Evolutionary conservation across 2,329 filamentous ascomycete species (phyloP).

Genomic region (Thelonectria rubi): DNA sequence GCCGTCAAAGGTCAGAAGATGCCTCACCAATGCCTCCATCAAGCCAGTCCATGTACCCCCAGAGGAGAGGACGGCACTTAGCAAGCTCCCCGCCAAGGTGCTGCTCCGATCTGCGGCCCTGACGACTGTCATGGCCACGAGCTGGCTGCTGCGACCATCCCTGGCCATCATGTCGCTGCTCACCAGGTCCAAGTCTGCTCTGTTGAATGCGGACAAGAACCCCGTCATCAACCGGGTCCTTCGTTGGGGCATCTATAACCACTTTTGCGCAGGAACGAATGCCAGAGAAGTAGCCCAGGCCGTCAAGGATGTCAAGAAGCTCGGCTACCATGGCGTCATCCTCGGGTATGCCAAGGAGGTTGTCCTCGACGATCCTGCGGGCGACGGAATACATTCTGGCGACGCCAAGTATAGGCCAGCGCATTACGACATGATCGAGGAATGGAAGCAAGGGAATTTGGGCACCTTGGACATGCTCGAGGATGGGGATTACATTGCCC

Average conservation of each 20-base stretch:
- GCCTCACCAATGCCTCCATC: conserved; percentile 20
- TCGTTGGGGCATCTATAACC: conserved; percentile 60
- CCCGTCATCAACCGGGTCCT: conserved; percentile 52
- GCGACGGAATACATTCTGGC: conserved; percentile 5
- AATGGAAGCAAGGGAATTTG: conserved; percentile 63
- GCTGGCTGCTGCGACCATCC: conserved; percentile 38
- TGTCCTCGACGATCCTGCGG: conserved; percentile 43
- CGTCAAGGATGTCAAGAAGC: conserved; percentile 53
- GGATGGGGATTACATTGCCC: conserved; percentile 64
- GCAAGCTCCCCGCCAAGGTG: conserved; percentile 35
- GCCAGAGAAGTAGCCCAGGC: conserved; percentile 56
- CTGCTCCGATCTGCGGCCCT: conserved; percentile 40
- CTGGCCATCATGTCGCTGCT: conserved; percentile 38
- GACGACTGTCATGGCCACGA: conserved; percentile 42
- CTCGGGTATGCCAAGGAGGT: conserved; percentile 63
- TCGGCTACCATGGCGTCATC: conserved; percentile 63
- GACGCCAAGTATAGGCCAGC: conserved; percentile 23
- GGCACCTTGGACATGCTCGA: conserved; percentile 61
- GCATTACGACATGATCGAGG: conserved; percentile 44
- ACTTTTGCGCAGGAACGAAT: conserved; percentile 65
- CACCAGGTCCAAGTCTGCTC: conserved; percentile 39
- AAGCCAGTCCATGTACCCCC: neutral
- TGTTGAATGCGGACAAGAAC: conserved; percentile 57
- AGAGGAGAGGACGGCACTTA: conserved; percentile 22
- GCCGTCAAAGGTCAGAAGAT: neutral